A percentile compares a stretch with the other conserved stretches of the same genome.
These are phyloP conservation scores for Spathaspora passalidarum DNA, from an alignment of 805 yeast genomes.

Conservation along the genomic window DNA sequence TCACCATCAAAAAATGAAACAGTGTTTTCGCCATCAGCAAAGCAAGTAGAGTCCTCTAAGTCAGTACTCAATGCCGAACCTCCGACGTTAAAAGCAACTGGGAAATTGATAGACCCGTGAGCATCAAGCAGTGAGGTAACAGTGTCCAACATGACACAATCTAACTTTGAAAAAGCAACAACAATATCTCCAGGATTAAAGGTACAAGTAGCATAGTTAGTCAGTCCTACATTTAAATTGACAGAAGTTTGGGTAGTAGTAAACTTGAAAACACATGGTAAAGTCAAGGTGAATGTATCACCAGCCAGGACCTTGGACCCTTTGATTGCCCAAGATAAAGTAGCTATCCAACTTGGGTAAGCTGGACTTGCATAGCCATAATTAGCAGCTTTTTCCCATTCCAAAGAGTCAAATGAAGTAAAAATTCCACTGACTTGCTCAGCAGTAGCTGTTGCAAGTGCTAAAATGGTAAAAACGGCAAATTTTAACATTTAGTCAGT, in stretches of 20 bases:
- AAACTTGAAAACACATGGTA: conserved; percentile 26
- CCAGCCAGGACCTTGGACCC: conserved; percentile 16
- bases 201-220: conserved; percentile 16
- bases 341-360: conserved; percentile 17
- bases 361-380: conserved; percentile 4
- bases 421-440: conserved; percentile 12
- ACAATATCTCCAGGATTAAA: conserved; percentile 16
- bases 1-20: conserved; percentile 16
- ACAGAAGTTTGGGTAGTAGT: conserved; percentile 13
- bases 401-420: conserved; percentile 12
- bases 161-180: conserved; percentile 14
- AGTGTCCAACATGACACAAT: background rate
- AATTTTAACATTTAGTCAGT: conserved; percentile 12
- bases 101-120: conserved; percentile 13
- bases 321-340: conserved; percentile 18
- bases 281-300: conserved; percentile 22
- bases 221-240: conserved; percentile 11
- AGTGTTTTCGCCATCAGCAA: conserved; percentile 13
- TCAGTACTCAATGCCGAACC: conserved; percentile 12
- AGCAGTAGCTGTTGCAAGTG: conserved; percentile 11
- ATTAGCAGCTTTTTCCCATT: conserved; percentile 5
- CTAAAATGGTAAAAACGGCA: conserved; percentile 21
- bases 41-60: conserved; percentile 11
- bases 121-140: conserved; percentile 7
- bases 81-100: conserved; percentile 16